A percentile compares a stretch with the other conserved stretches of the same genome.
phyloP scores from a whole-genome alignment of 2,329 filamentous ascomycete species.

The Calonectria pseudoreteaudii region DNA sequence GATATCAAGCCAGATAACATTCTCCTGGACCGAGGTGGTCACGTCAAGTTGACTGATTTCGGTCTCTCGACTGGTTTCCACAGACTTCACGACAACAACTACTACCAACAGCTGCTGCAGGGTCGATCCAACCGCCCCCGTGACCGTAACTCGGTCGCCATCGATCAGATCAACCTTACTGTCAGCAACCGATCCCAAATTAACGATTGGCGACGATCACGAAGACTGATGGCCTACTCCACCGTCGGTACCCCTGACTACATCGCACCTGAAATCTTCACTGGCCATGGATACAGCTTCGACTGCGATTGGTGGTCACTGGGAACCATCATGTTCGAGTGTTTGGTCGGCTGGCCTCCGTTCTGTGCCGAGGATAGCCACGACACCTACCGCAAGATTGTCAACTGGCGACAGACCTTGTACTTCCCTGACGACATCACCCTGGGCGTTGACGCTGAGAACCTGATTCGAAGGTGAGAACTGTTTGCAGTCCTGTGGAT shows the following conservation, averaged over 20 bases:
- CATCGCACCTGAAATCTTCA: slow-evolving; percentile 98
- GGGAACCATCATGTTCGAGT: slow-evolving; percentile 99
- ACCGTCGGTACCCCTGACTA: slow-evolving; percentile 99
- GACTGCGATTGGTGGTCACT: slow-evolving; percentile 99
- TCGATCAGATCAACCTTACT: slow-evolving; percentile 98
- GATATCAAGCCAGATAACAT: slow-evolving; percentile 99
- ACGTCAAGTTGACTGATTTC: slow-evolving; percentile 98
- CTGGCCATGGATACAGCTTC: slow-evolving; percentile 93
- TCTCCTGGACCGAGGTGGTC: slow-evolving; percentile 91
- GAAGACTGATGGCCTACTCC: slow-evolving; percentile 95
- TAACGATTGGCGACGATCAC: slow-evolving; percentile 98
- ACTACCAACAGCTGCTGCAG: slow-evolving; percentile 96
- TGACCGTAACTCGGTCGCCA: slow-evolving; percentile 92
- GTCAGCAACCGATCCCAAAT: slow-evolving; percentile 98
- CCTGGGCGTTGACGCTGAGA: slow-evolving; percentile 88
- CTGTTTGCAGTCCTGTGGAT: not conserved
- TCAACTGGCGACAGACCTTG: slow-evolving; percentile 95
- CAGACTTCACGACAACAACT: slow-evolving; percentile 96
- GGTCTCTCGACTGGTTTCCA: slow-evolving; percentile 98
- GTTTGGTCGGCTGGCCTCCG: slow-evolving; percentile 96
- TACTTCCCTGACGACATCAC: slow-evolving; percentile 98
- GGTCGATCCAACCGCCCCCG: slow-evolving; percentile 78
- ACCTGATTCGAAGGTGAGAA: slow-evolving; percentile 87
- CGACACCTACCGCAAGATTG: slow-evolving; percentile 98
- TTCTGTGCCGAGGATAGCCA: slow-evolving; percentile 98